Conservation (phyloP, 345 rosid species). For the Pseudoturritis turrita region DNA sequence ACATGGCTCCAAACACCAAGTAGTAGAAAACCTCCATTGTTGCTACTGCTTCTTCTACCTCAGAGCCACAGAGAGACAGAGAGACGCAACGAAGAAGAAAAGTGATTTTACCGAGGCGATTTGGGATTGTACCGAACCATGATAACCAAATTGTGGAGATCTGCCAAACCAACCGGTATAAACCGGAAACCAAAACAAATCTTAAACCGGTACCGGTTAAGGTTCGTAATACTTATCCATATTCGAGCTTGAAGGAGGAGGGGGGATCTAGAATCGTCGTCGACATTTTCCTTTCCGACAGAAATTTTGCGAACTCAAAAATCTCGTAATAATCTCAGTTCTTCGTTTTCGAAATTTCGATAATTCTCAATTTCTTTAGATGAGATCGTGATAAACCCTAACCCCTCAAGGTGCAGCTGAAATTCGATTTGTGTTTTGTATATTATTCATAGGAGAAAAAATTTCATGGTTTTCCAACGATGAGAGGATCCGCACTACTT, state of each 20-base stretch:
- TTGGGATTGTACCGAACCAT: too few relatives aligned
- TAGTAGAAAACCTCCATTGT: slow-evolving; percentile 66
- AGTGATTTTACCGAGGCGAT: background rate
- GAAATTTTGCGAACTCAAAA: background rate
- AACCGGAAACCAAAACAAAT: background rate
- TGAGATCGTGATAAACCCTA: slow-evolving; percentile 18
- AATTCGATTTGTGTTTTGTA: background rate
- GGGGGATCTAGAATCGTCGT: background rate
- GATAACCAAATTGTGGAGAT: background rate
- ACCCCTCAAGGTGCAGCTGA: background rate
- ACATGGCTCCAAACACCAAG: slow-evolving; percentile 52
- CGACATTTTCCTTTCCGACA: slow-evolving; percentile 15
- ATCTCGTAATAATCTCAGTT: background rate
- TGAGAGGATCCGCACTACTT: slow-evolving; percentile 45
- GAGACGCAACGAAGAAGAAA: background rate
- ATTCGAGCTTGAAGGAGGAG: background rate
- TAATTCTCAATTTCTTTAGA: background rate
- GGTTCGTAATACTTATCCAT: background rate
- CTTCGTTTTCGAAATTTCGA: background rate
- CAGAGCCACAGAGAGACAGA: background rate
- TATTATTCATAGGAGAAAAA: background rate
- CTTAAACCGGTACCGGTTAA: background rate
- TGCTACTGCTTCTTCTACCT: background rate
- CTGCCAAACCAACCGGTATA: background rate
- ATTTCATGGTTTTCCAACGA: slow-evolving; percentile 29